Base-by-base conservation (phyloP, 2,329 filamentous ascomycete species). In the Cadophora sp. region DNA sequence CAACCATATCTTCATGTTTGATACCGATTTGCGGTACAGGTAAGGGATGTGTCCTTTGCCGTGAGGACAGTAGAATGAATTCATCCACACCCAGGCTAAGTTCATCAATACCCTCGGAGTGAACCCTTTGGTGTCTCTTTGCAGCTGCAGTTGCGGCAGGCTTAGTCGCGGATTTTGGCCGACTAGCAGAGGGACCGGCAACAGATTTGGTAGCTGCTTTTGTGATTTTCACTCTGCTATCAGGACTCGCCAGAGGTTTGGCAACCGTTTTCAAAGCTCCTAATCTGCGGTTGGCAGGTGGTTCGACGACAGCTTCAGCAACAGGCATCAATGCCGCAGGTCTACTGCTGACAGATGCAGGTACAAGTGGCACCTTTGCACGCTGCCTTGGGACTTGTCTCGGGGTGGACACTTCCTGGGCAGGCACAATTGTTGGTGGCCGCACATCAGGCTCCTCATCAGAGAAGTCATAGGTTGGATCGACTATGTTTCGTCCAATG, bases 391-490 rank as follows among this genome's bases (percentile, higher is more conserved):
- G 45, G 11, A 7, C 20, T 8, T 20, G 24, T 45, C 55, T 55
- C 13, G 47, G 47, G 22, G 51, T 43, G 16, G 45, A 14, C 8
- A 50, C 13, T 16, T 47, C 22, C 33, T 41, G 48, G 16, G 16
- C 27, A 20, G 41, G 30, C 16, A 59, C 13, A n/a, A 9, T 20
- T 20, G 4, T 9, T 20, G 43, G 11, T 20, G 41, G 30, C 33
- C 8, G 30, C 36, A 47, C 22, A 16, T 53, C 58, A 6, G 41
- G 18, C 48, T 81, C 79, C 9, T 81, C 79, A 63, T 81, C 79
- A 0, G 79, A 81, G 64, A 80, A 80, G 14, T 67, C 72, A 62
- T 76, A 76, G 22, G 70, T 69, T 11, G 74, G 68, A 62, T 76
- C 72, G 41, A 75, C 39, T 22, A n/a, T 39, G 48, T 48, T 45